Conservation (phyloP, 768 basidiomycete genomes). For the Suillus brevipes region DNA sequence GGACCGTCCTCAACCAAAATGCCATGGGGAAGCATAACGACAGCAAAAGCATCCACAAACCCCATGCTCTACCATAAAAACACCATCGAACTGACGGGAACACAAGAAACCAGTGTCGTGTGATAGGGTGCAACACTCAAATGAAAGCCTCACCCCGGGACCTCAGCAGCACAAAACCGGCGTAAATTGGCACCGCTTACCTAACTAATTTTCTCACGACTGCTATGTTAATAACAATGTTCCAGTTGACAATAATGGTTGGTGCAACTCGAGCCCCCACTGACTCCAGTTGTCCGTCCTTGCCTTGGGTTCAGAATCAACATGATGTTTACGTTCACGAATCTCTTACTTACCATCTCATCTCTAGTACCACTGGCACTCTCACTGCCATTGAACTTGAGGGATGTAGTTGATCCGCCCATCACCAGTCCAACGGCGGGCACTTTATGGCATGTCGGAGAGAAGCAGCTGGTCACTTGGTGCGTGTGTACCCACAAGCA, state of each 20-base stretch:
- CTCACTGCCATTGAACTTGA: conserved; percentile 34
- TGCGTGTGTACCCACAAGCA: conserved; percentile 29
- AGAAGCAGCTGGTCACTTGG: conserved; percentile 52
- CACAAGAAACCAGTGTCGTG: background rate
- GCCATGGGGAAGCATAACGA: background rate
- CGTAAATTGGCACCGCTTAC: background rate
- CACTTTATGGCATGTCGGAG: conserved; percentile 47
- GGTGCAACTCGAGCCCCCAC: background rate
- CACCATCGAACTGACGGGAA: background rate
- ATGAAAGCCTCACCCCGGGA: too few relatives aligned
- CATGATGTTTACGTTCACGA: conserved; percentile 20
- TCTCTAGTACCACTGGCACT: conserved; percentile 20
- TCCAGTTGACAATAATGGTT: background rate
- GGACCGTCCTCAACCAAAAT: too few relatives aligned
- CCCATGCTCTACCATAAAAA: background rate
- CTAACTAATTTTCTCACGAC: background rate
- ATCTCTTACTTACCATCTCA: conserved; percentile 23
- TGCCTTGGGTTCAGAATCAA: background rate
- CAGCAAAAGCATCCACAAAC: background rate
- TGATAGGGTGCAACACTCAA: too few relatives aligned
- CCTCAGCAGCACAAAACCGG: too few relatives aligned
- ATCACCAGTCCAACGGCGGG: conserved; percentile 42
- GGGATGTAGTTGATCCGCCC: conserved; percentile 52
- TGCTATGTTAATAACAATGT: conserved; percentile 3
- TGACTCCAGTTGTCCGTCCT: background rate